phyloP scores from a whole-genome alignment of 805 yeast genomes.

The Komagataella pseudopastoris region DNA sequence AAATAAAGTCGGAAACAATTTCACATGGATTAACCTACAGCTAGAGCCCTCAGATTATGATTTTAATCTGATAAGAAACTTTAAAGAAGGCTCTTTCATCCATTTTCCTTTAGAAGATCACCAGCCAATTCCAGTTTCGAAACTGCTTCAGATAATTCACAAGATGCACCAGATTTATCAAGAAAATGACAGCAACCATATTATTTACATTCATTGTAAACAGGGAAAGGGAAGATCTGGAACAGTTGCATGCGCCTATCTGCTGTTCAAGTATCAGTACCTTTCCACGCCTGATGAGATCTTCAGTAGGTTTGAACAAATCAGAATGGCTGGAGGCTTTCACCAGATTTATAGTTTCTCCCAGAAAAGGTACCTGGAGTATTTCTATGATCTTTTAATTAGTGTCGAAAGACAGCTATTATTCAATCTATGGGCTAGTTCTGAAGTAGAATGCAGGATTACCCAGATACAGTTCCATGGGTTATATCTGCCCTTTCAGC shows the following conservation, averaged over 20 bases:
- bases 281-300: background rate
- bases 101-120: conserved; percentile 66
- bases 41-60: background rate
- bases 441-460: background rate
- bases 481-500: background rate
- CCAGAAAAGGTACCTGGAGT: conserved; percentile 54
- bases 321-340: background rate
- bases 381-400: conserved; percentile 19
- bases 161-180: conserved; percentile 25
- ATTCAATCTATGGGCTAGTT: background rate
- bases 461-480: background rate
- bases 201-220: conserved; percentile 70
- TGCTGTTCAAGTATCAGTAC: conserved; percentile 31
- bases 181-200: conserved; percentile 15
- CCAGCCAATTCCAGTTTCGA: conserved; percentile 49
- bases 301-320: background rate
- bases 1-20: background rate
- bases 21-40: background rate
- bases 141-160: conserved; percentile 29
- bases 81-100: background rate
- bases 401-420: background rate
- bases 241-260: conserved; percentile 52
- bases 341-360: conserved; percentile 22
- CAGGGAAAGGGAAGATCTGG: conserved; percentile 94
- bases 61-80: no score